These are phyloP conservation scores for Xylaria flabelliformis DNA, from an alignment of 495 filamentous ascomycete genomes.

Conservation along the genomic window DNA sequence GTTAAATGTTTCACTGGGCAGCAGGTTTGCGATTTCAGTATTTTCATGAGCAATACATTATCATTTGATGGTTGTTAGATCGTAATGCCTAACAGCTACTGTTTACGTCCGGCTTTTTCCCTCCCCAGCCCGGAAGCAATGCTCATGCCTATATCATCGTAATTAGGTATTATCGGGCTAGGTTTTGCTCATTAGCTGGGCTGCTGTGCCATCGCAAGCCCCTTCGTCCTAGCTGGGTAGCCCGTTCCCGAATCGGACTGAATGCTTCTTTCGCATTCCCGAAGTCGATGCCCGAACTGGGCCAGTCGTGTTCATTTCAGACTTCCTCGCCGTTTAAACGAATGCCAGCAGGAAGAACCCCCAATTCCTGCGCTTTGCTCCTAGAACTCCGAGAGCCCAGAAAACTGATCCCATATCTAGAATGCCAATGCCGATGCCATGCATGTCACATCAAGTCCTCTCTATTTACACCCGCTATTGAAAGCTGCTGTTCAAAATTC, in stretches of 20 bases:
- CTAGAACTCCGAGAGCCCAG: conserved; percentile 55
- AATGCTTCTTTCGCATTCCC: conserved; percentile 30
- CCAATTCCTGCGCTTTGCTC: conserved; percentile 48
- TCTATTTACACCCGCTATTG: conserved; percentile 52
- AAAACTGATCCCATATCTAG: conserved; percentile 54
- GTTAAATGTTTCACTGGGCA: background rate
- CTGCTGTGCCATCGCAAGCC: conserved; percentile 29
- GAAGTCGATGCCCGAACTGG: conserved; percentile 29
- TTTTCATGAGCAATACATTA: conserved; percentile 41
- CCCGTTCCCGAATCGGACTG: conserved; percentile 42
- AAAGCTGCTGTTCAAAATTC: conserved; percentile 44
- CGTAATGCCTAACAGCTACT: conserved; percentile 39
- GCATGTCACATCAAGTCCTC: conserved; percentile 60
- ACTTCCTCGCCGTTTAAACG: conserved; percentile 42
- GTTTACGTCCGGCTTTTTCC: conserved; percentile 30
- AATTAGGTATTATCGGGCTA: conserved; percentile 49
- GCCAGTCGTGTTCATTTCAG: conserved; percentile 24
- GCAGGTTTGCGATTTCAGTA: background rate
- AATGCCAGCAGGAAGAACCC: conserved; percentile 42
- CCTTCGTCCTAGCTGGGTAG: conserved; percentile 44
- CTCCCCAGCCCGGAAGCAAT: conserved; percentile 28
- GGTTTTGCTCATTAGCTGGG: conserved; percentile 43
- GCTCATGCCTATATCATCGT: conserved; percentile 41
- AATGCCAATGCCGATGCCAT: conserved; percentile 61
- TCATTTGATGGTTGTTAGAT: conserved; percentile 42